These are phyloP conservation scores for Pseudogymnoascus verrucosus DNA, from an alignment of 2,329 filamentous ascomycete genomes.

Conservation along the genomic window DNA sequence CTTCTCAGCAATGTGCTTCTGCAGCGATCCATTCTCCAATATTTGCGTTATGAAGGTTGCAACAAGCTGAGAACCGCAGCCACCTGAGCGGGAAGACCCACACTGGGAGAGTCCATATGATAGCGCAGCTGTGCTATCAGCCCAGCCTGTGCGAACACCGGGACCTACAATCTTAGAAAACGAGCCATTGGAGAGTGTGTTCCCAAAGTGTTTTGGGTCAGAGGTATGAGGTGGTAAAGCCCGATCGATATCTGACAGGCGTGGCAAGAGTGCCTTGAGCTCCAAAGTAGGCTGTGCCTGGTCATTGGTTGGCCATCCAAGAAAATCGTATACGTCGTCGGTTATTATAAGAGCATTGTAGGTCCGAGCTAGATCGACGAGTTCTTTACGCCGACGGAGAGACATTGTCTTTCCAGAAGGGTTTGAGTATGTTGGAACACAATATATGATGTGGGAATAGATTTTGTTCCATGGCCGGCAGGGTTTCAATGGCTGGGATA, in stretches of 20 bases:
- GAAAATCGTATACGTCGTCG: conserved; percentile 66
- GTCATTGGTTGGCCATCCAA: conserved; percentile 45
- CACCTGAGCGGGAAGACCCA: conserved; percentile 25
- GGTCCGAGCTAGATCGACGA: conserved; percentile 53
- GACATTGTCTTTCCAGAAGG: conserved; percentile 60
- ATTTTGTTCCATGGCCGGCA: conserved; percentile 43
- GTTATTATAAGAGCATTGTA: conserved; percentile 58
- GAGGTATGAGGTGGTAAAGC: conserved; percentile 33
- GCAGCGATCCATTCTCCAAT: conserved; percentile 43
- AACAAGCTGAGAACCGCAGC: conserved; percentile 24
- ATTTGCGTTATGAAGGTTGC: conserved; percentile 37
- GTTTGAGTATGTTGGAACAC: conserved; percentile 62
- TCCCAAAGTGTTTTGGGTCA: conserved; percentile 52
- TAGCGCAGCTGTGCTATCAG: conserved; percentile 49
- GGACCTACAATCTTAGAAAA: conserved; percentile 61
- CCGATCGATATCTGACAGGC: conserved; percentile 55
- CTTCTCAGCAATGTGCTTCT: conserved; percentile 42
- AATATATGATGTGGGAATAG: conserved; percentile 61
- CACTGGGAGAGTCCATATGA: conserved; percentile 49
- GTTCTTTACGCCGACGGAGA: conserved; percentile 42
- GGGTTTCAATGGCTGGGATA: conserved; percentile 8
- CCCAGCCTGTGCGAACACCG: conserved; percentile 56
- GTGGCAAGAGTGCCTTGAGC: conserved; percentile 33
- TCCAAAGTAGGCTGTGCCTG: background rate
- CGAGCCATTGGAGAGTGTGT: conserved; percentile 56